A percentile compares a stretch with the other conserved stretches of the same genome.
phyloP scores from a whole-genome alignment of 2,329 filamentous ascomycete species.

The Aureobasidium pullulans region DNA sequence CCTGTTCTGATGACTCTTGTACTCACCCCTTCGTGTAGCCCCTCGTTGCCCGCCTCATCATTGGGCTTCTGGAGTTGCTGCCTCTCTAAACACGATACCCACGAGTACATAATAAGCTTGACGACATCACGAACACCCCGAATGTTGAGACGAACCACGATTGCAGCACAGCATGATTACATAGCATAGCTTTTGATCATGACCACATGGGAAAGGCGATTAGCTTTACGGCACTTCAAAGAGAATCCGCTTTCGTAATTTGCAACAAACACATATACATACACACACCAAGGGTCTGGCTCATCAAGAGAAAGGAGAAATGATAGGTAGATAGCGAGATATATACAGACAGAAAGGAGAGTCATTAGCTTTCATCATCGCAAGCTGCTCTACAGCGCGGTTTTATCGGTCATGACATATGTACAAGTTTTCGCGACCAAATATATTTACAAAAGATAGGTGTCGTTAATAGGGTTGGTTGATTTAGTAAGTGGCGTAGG shows the following conservation, averaged over 20 bases:
- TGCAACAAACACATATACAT: no score
- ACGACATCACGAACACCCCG: not conserved
- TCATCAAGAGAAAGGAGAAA: not conserved
- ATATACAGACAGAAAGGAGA: not conserved
- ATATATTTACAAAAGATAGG: not conserved
- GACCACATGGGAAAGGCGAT: not conserved
- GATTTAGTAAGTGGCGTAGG: constrained; percentile 26
- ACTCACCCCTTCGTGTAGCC: constrained; percentile 18
- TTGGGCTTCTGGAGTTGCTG: constrained; percentile 22
- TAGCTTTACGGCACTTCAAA: not conserved
- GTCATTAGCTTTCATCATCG: not conserved
- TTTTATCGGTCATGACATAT: not conserved
- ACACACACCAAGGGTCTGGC: no score
- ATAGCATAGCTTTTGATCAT: not conserved
- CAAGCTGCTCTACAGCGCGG: not conserved
- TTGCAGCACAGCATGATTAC: not conserved
- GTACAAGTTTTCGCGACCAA: not conserved
- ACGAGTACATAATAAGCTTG: not conserved
- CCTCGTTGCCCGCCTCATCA: constrained; percentile 19
- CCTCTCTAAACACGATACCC: constrained; percentile 16
- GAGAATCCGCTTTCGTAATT: not conserved
- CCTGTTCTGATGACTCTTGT: not conserved
- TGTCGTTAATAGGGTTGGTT: not conserved
- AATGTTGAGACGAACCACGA: not conserved
- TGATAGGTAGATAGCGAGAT: not conserved